Evolutionary conservation across 129 eudicot genomes (phyloP), one percentile per base, ranked within the genome.

Genomic region (Erigeron canadensis): DNA sequence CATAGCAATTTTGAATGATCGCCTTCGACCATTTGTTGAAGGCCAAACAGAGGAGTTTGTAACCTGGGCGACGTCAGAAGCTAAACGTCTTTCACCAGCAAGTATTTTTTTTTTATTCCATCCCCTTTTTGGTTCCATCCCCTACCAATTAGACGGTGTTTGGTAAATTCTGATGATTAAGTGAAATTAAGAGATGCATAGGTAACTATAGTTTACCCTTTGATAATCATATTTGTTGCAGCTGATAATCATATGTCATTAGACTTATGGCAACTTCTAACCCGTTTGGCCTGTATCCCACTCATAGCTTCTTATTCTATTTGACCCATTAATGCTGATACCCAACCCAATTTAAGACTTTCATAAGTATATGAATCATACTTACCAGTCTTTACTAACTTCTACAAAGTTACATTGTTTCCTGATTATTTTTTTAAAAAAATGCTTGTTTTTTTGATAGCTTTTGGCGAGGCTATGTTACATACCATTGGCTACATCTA

Each of bases 401-500:
- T 28, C 34, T 28, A 28, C 34, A 23, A 1, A 23, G 0, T 50
- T 3, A 50, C 56, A n/a, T 5, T 50, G 8, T 15, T 50, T 50
- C 56, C 17, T 50, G 19, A 12, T 56, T 56, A 8, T 19, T 55
- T n/a, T 18, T 55, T 17, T 0, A 15, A n/a, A n/a, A 55, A 1
- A n/a, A 5, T 56, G 18, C 7, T 16, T 39, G 17, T 74, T n/a
- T 39, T 39, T 39, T 5, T 65, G 68, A 66, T 89, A 92, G 98
- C 88, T 62, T 92, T 92, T 73, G 98, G 98, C 39, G 90, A 88
- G 88, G 86, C 94, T 13, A 86, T 91, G 96, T 76, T 91, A 67
- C 98, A 88, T 68, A 89, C 98, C 3, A 80, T 91, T 65, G 96
- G 98, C 38, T 91, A 91, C 69, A 89, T 91, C 0, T 91, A 91